Evolutionary conservation across 306 rosid species (phyloP).

Genomic region (Acacia crassicarpa): DNA sequence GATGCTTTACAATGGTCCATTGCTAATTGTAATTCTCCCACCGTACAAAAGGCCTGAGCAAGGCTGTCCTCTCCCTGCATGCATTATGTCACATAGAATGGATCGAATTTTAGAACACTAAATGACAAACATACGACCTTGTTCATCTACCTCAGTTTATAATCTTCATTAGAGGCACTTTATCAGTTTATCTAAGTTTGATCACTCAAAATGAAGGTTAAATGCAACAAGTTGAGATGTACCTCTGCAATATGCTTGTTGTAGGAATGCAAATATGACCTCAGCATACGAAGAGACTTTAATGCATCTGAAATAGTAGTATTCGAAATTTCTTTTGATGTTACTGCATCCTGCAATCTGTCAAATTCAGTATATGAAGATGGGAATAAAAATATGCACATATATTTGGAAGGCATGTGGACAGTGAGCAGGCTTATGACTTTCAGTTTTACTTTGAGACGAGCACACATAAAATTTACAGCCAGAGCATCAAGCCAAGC

Average conservation of each 20-base stretch:
- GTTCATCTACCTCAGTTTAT: background rate
- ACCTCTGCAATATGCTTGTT: slow-evolving; percentile 82
- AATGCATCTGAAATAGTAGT: slow-evolving; percentile 51
- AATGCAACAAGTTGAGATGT: slow-evolving; percentile 30
- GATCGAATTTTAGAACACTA: slow-evolving; percentile 21
- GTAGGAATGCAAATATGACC: slow-evolving; percentile 68
- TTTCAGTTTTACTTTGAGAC: background rate
- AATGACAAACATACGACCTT: slow-evolving; percentile 19
- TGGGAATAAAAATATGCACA: background rate
- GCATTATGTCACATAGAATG: slow-evolving; percentile 24
- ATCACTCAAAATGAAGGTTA: background rate
- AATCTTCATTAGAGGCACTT: slow-evolving; percentile 4
- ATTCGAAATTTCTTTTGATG: slow-evolving; percentile 49
- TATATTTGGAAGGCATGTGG: slow-evolving; percentile 7
- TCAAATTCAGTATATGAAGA: slow-evolving; percentile 17
- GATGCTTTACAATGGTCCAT: slow-evolving; percentile 79
- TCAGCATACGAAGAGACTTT: slow-evolving; percentile 55
- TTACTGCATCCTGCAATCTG: slow-evolving; percentile 69
- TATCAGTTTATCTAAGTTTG: background rate
- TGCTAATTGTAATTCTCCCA: slow-evolving; percentile 58
- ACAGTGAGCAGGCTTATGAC: background rate
- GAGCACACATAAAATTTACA: slow-evolving; percentile 19
- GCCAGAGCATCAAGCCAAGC: slow-evolving; percentile 24
- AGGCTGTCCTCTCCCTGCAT: slow-evolving; percentile 84
- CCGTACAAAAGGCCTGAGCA: slow-evolving; percentile 73